These are phyloP conservation scores for Phytophthora agathidicida DNA, from an alignment of 352 stramenopile species.

Conservation along the genomic window DNA sequence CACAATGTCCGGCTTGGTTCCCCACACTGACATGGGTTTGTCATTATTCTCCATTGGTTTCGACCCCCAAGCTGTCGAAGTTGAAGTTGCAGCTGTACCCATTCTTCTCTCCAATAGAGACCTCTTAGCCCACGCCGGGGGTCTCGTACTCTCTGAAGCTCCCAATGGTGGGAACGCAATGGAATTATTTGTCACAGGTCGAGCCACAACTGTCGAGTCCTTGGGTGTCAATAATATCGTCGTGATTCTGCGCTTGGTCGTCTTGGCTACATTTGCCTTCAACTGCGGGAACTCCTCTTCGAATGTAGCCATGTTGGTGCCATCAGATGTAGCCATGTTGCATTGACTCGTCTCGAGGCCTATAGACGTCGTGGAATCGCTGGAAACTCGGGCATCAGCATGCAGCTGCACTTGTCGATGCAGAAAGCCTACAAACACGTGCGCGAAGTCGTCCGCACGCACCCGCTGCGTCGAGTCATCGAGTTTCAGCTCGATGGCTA, in stretches of 20 bases:
- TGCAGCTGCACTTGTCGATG: conserved; percentile 28
- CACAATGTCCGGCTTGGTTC: neutral
- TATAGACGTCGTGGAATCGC: neutral
- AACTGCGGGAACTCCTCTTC: conserved; percentile 49
- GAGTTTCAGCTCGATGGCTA: conserved; percentile 22
- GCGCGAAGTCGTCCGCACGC: conserved; percentile 36
- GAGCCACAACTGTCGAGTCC: conserved; percentile 25
- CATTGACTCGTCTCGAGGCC: neutral
- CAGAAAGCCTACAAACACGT: conserved; percentile 31
- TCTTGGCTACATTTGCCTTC: conserved; percentile 10
- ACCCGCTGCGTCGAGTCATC: conserved; percentile 12
- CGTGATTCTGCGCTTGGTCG: conserved; percentile 49
- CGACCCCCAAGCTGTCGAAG: neutral
- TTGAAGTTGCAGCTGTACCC: neutral
- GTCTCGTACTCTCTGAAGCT: conserved; percentile 5
- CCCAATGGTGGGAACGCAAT: conserved; percentile 40
- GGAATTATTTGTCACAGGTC: conserved; percentile 30
- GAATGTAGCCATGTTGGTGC: conserved; percentile 25
- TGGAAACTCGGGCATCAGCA: conserved; percentile 1
- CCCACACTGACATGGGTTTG: neutral
- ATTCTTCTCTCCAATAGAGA: conserved; percentile 60
- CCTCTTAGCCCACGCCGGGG: conserved; percentile 43
- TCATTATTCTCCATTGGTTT: neutral
- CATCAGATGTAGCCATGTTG: conserved; percentile 3
- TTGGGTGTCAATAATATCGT: conserved; percentile 48